A percentile compares a stretch with the other conserved stretches of the same genome.
phyloP scores from a whole-genome alignment of 108 stramenopile species.

The Seminavis robusta region DNA sequence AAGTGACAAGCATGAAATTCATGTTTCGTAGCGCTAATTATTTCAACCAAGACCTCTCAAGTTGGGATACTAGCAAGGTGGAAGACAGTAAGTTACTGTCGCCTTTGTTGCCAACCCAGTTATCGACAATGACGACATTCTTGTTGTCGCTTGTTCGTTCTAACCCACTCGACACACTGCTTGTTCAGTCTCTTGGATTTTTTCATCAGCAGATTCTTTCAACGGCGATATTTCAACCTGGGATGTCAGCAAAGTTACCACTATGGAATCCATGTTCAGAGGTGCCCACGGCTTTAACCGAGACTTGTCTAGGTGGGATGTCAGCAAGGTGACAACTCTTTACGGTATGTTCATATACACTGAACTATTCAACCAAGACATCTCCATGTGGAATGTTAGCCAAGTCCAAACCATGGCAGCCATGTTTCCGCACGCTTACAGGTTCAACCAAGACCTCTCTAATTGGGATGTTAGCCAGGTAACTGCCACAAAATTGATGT shows the following conservation, averaged over 20 bases:
- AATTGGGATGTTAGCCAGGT: slow-evolving; percentile 18
- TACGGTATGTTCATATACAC: slow-evolving; percentile 25
- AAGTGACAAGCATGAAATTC: slow-evolving; percentile 13
- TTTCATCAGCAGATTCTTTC: too few relatives aligned
- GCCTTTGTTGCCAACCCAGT: slow-evolving; percentile 21
- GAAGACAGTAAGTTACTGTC: neutral
- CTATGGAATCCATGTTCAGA: slow-evolving; percentile 4
- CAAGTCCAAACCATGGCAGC: slow-evolving; percentile 16
- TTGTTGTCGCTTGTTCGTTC: slow-evolving; percentile 7
- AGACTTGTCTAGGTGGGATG: slow-evolving; percentile 30
- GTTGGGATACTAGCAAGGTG: slow-evolving; percentile 3
- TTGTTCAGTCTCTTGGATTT: too few relatives aligned
- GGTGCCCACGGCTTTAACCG: slow-evolving; percentile 15
- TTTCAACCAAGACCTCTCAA: slow-evolving; percentile 16
- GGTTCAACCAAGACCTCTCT: slow-evolving; percentile 21
- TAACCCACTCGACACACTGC: too few relatives aligned
- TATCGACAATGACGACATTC: slow-evolving; percentile 23
- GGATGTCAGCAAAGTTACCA: slow-evolving; percentile 1
- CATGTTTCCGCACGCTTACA: slow-evolving; percentile 23
- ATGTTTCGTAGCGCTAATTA: slow-evolving; percentile 24
- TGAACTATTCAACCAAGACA: slow-evolving; percentile 14
- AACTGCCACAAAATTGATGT: slow-evolving; percentile 35
- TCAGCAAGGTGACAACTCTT: slow-evolving; percentile 23
- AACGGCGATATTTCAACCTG: slow-evolving; percentile 1
- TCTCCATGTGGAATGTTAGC: slow-evolving; percentile 32